Conservation (phyloP, 352 stramenopile species). For the Pythium rhizo-oryzae region DNA sequence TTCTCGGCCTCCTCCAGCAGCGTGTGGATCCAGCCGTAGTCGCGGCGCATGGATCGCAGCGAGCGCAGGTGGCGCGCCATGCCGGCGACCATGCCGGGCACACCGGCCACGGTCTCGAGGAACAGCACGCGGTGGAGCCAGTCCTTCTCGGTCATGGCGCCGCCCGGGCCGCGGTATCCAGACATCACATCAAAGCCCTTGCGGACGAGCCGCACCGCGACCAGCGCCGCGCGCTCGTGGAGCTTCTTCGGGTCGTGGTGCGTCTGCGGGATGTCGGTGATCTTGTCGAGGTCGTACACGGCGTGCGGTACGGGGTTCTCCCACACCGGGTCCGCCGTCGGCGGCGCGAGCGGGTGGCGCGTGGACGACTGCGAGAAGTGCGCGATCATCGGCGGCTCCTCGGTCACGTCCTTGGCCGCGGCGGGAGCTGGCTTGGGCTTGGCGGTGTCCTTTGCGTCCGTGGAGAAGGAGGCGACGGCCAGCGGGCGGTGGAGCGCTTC, state of each 20-base stretch:
- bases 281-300: too few species aligned
- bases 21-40: conserved; percentile 91
- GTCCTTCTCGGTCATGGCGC: conserved; percentile 57
- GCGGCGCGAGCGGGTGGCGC: conserved; percentile 17
- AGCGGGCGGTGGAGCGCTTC: background rate
- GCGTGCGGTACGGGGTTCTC: too few species aligned
- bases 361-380: conserved; percentile 36
- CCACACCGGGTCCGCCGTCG: background rate
- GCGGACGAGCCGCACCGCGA: too few species aligned
- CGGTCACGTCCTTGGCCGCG: conserved; percentile 21
- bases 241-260: too few species aligned
- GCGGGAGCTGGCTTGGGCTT: background rate
- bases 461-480: background rate
- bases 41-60: conserved; percentile 73
- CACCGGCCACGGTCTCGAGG: conserved; percentile 74
- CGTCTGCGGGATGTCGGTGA: too few species aligned
- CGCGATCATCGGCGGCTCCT: conserved; percentile 33
- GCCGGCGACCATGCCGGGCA: conserved; percentile 75
- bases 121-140: conserved; percentile 77
- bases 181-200: conserved; percentile 56
- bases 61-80: conserved; percentile 79
- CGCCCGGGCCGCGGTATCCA: conserved; percentile 50
- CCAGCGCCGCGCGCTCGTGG: too few species aligned
- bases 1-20: conserved; percentile 93
- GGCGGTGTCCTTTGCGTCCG: background rate